Evolutionary conservation across 2,329 filamentous ascomycete species (phyloP).

Genomic region (Fusarium ramigenum): DNA sequence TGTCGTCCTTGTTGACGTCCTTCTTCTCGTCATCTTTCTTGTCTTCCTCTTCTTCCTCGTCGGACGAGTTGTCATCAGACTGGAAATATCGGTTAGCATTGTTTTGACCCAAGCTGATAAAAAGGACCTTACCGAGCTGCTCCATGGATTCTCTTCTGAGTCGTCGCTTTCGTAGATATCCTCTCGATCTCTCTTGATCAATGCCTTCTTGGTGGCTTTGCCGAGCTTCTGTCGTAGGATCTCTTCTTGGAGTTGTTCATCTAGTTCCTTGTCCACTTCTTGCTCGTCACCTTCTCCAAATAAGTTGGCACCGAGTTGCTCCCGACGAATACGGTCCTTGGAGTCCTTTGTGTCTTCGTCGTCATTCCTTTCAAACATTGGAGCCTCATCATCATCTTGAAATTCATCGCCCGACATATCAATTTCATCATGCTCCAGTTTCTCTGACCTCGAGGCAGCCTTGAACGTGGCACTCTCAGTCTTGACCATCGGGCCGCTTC

Average conservation of each 20-base stretch:
- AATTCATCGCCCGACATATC: conserved; percentile 79
- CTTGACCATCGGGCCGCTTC: conserved; percentile 68
- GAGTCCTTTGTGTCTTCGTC: conserved; percentile 82
- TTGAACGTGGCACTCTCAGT: conserved; percentile 73
- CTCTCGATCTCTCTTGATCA: conserved; percentile 87
- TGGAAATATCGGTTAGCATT: conserved; percentile 41
- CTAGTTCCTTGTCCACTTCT: conserved; percentile 77
- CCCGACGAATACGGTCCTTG: conserved; percentile 76
- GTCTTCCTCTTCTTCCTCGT: conserved; percentile 50
- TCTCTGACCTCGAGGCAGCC: conserved; percentile 69
- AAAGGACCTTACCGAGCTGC: conserved; percentile 47
- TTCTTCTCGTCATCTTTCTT: conserved; percentile 58
- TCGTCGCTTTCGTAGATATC: conserved; percentile 82
- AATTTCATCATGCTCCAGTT: conserved; percentile 75
- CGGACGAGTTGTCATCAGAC: conserved; percentile 59
- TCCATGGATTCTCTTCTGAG: conserved; percentile 56
- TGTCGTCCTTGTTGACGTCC: conserved; percentile 59
- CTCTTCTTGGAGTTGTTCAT: conserved; percentile 74
- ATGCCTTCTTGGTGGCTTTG: conserved; percentile 80
- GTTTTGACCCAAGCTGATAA: not conserved
- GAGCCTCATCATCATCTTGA: conserved; percentile 86
- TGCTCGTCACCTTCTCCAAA: conserved; percentile 77
- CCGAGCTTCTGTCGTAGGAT: conserved; percentile 75
- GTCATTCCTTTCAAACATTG: conserved; percentile 77
- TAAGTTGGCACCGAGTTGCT: conserved; percentile 87